These are phyloP conservation scores for Rhynchosporium graminicola DNA, from an alignment of 2,329 filamentous ascomycete species.

Conservation along the genomic window DNA sequence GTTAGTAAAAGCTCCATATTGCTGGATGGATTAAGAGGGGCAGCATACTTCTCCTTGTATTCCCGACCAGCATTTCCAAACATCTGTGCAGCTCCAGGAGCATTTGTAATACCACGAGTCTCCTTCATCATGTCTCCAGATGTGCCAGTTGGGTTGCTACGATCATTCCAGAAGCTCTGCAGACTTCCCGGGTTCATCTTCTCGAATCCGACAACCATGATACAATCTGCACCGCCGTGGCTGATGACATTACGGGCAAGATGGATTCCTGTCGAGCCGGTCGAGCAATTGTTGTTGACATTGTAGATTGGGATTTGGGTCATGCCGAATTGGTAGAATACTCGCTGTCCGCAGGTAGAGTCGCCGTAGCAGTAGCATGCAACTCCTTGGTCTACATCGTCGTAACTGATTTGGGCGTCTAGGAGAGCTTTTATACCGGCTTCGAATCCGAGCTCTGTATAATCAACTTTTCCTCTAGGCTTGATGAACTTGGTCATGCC, in stretches of 20 bases:
- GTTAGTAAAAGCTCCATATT: conserved; percentile 14
- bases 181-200: conserved; percentile 96
- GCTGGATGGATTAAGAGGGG: too few species aligned
- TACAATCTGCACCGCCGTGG: conserved; percentile 80
- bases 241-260: conserved; percentile 80
- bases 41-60: conserved; percentile 78
- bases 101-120: conserved; percentile 78
- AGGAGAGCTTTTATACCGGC: conserved; percentile 58
- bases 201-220: conserved; percentile 92
- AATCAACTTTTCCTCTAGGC: conserved; percentile 89
- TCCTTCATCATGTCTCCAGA: conserved; percentile 76
- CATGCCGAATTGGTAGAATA: conserved; percentile 99
- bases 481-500: conserved; percentile 99
- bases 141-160: conserved; percentile 75
- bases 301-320: conserved; percentile 96
- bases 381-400: conserved; percentile 90
- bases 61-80: conserved; percentile 93
- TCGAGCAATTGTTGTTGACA: conserved; percentile 98
- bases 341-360: conserved; percentile 89
- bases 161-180: conserved; percentile 81
- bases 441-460: conserved; percentile 92
- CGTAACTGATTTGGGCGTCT: conserved; percentile 89
- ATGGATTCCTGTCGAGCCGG: conserved; percentile 86
- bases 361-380: conserved; percentile 99
- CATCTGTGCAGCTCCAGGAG: conserved; percentile 85